Evolutionary conservation across 1,139 yeast genomes (phyloP).

Genomic region (Yamadazyma conglobata): DNA sequence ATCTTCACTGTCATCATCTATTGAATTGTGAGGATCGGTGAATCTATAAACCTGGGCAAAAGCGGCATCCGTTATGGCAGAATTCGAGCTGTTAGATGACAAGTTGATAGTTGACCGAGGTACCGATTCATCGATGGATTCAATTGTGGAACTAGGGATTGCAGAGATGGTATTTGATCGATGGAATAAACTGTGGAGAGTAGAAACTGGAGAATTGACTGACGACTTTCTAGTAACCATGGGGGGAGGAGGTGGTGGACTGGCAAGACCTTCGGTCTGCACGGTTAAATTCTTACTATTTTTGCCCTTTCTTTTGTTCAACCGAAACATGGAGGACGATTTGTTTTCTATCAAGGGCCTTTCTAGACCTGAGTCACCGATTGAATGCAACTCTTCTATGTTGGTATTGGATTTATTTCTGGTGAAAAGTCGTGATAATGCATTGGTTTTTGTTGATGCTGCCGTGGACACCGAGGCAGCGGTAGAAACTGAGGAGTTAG

Average conservation of each 20-base stretch:
- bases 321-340: conserved; percentile 13
- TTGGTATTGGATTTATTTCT: conserved; percentile 28
- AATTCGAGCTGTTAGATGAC: conserved; percentile 43
- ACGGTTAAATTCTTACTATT: conserved; percentile 16
- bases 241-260: conserved; percentile 16
- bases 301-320: conserved; percentile 15
- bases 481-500: conserved; percentile 36
- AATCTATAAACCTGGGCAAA: conserved; percentile 37
- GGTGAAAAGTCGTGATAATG: conserved; percentile 34
- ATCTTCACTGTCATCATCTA: conserved; percentile 27
- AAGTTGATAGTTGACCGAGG: conserved; percentile 28
- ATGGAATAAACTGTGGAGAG: conserved; percentile 37
- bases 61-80: conserved; percentile 31
- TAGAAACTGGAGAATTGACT: conserved; percentile 33
- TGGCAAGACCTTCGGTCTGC: conserved; percentile 17
- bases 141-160: conserved; percentile 11
- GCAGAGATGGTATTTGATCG: conserved; percentile 19
- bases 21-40: conserved; percentile 34
- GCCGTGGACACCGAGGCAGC: conserved; percentile 19
- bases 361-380: conserved; percentile 9
- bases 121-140: conserved; percentile 13
- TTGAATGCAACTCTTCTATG: conserved; percentile 10
- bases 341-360: conserved; percentile 8
- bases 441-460: conserved; percentile 11
- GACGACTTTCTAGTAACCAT: conserved; percentile 21